Evolutionary conservation across 257 asterid species (phyloP).

Genomic region (Capsicum pubescens): DNA sequence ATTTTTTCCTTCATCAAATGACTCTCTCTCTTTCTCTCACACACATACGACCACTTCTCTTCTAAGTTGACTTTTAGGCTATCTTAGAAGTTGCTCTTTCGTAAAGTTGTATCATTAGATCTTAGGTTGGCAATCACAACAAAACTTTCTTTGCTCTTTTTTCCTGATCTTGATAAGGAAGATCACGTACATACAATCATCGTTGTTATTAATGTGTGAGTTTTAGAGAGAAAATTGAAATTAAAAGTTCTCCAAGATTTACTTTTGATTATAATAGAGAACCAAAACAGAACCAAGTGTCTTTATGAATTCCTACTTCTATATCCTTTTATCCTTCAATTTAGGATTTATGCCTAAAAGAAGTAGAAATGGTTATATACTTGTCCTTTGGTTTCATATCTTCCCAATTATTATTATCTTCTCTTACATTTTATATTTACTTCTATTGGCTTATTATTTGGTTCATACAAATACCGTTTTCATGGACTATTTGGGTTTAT

Average conservation of each 20-base stretch:
- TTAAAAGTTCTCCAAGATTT: neutral
- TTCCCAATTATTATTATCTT: neutral
- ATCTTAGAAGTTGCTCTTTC: neutral
- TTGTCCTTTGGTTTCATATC: neutral
- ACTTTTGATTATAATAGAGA: neutral
- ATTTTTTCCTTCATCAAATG: neutral
- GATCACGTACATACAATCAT: too few relatives aligned
- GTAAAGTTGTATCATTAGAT: neutral
- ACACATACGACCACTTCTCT: neutral
- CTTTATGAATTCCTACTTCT: constrained; percentile 6
- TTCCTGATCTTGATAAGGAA: too few relatives aligned
- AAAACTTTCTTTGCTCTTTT: too few relatives aligned
- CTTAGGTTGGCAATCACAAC: neutral
- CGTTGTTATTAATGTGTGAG: neutral
- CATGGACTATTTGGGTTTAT: neutral
- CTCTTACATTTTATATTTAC: neutral
- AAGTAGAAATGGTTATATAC: neutral
- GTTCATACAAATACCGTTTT: neutral
- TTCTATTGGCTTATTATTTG: neutral
- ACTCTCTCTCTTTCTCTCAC: neutral
- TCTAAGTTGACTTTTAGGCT: too few relatives aligned
- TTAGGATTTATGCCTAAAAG: constrained; percentile 13
- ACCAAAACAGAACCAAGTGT: neutral
- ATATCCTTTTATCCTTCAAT: neutral
- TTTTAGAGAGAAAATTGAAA: neutral